Conservation (phyloP, 257 asterid species). For the Anisodus acutangulus region DNA sequence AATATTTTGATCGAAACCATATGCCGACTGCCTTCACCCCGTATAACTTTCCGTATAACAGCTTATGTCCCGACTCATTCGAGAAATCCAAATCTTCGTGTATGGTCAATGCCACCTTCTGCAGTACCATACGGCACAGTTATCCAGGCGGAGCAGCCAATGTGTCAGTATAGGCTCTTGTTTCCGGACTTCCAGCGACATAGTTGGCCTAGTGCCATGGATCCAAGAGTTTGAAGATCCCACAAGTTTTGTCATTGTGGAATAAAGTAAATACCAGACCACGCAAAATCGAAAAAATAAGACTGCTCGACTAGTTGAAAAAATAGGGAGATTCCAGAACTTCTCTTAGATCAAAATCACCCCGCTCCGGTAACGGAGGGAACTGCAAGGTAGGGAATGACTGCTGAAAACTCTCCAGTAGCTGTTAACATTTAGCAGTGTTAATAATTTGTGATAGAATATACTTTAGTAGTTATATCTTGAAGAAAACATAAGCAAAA, state of each 20-base stretch:
- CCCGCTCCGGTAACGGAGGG: conserved; percentile 88
- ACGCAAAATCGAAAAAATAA: conserved; percentile 32
- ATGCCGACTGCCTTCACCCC: not conserved
- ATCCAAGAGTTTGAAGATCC: conserved; percentile 21
- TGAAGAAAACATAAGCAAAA: not conserved
- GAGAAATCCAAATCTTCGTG: not conserved
- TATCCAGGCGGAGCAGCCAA: conserved; percentile 22
- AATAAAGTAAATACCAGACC: conserved; percentile 14
- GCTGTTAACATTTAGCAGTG: conserved; percentile 44
- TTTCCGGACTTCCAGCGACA: not conserved
- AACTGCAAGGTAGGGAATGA: conserved; percentile 71
- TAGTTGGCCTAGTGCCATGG: not conserved
- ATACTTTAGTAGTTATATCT: not conserved
- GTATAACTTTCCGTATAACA: not conserved
- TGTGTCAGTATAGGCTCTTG: conserved; percentile 1
- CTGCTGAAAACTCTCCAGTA: conserved; percentile 66
- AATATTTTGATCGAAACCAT: not conserved
- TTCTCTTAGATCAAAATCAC: conserved; percentile 88
- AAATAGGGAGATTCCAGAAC: conserved; percentile 80
- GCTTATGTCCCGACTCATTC: not conserved
- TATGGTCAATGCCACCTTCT: not conserved
- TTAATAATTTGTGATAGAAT: not conserved
- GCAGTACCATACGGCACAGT: not conserved
- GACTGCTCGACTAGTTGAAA: conserved; percentile 64
- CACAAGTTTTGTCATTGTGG: conserved; percentile 9